Evolutionary conservation across 169 alveolate genomes (phyloP).

Genomic region (Perkinsus olseni): DNA sequence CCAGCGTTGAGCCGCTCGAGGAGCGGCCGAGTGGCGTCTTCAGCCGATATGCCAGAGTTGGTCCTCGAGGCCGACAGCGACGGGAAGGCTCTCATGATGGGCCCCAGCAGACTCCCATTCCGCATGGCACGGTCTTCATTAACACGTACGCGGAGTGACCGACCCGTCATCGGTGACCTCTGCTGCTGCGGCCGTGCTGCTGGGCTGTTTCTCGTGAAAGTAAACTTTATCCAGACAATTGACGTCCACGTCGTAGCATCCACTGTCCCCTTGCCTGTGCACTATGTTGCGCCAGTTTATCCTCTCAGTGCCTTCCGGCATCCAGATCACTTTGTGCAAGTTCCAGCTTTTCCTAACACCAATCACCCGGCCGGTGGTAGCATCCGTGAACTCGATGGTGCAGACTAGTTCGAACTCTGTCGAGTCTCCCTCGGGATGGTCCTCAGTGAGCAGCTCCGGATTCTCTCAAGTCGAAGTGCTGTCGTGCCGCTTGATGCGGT

Average conservation of each 20-base stretch:
- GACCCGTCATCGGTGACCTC: too few relatives aligned
- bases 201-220: background rate
- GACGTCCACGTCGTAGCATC: background rate
- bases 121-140: too few relatives aligned
- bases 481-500: background rate
- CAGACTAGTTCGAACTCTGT: background rate
- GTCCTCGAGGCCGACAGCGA: background rate
- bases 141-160: too few relatives aligned
- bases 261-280: background rate
- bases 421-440: background rate
- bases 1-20: background rate
- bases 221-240: background rate
- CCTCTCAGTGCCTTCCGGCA: background rate
- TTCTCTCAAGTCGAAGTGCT: background rate
- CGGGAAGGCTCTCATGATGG: background rate
- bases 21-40: background rate
- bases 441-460: background rate
- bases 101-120: background rate
- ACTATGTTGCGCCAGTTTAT: background rate
- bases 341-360: background rate
- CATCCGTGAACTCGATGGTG: background rate
- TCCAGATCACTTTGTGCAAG: background rate
- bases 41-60: background rate
- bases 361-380: background rate
- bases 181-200: too few relatives aligned